Base-by-base conservation (phyloP, 345 rosid genomes). In the Citrus maxima region DNA sequence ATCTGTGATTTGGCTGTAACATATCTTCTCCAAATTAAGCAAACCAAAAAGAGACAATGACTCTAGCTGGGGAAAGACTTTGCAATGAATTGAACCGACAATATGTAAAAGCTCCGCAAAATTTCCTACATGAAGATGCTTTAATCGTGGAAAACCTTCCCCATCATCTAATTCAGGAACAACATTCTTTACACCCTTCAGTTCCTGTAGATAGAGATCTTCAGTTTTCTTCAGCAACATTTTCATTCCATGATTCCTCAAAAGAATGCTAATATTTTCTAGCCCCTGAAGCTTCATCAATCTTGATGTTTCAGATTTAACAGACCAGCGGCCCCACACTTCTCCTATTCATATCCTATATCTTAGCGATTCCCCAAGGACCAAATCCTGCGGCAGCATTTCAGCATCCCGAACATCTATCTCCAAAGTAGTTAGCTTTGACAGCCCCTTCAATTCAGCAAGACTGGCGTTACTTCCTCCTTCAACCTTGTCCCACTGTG, bases 141-240 rank as follows among this genome's bases (percentile, higher is more conserved):
- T 81, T 74, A 79, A 34, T 7, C 4, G 54, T 3, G 59, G 79
- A 76, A 85, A 75, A 25, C 80, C 84, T 38, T 78, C 54, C 10
- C 27, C 10, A 35, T 60, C 25, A 2, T 27, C 32, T 30, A 64
- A 32, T 16, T 64, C 24, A 6, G 4, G 16, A 4, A 76, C 10
- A 19, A 76, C 34, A 63, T 40, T 79, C 54, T 27, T 14, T 2
- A 66, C n/a, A 22, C 65, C 77, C 28, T 60, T 65, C 28, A 67
- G 24, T 1, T 32, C 71, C 40, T 32, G 60, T 6, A 84, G 72
- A 69, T 56, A 18, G 35, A 84, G 35, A 55, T 76, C 34, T 49
- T 78, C 79, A 55, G 78, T 49, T 58, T 34, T 63, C 68, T 68
- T 72, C 72, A 84, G 46, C 63, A 76, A 8, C 19, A 19, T 9